Base-by-base conservation (phyloP, 2,329 filamentous ascomycete genomes). In the Moelleriella libera region DNA sequence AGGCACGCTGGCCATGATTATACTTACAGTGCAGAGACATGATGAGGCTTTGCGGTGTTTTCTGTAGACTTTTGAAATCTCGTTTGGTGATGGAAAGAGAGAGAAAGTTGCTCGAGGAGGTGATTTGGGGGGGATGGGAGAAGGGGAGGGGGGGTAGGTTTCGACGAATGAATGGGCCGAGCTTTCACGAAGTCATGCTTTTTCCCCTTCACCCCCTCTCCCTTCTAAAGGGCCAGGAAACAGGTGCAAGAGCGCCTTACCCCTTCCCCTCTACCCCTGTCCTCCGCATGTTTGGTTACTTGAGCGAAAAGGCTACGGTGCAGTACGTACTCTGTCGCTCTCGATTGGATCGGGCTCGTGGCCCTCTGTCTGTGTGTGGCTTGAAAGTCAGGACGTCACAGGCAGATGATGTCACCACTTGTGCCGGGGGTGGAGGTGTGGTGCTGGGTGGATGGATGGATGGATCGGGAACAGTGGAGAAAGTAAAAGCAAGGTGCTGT, bases 1-100 rank as follows among this genome's bases (percentile, higher is more conserved):
- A 21, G 21, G 21, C 21, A 21, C 21, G 21, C 21, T 21, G 21
- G 21, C 21, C 2, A 42, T 28, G 28, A 32, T 28, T 21, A 12
- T 31, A 46, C 73, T 64, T 60, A 77, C 74, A 78, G 64, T 78
- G 73, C 54, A 78, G 71, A 74, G 75, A 76, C 75, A 78, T 78
- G 60, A 48, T 72, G 63, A 21, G 12, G 34, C 9, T 41, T 41
- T 41, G 40, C 7, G 40, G 21, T 21, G 21, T 21, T 21, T 21
- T 21, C 21, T 21, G 21, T 21, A 21, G 21, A 21, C 21, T 21
- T 21, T 21, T 21, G 21, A 3, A 21, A 21, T 21, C 21, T 21
- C 21, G 21, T 21, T 21, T 21, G 21, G 3, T 21, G 21, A 21
- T 21, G 21, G 21, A 21, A 3, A 21, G 21, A 21, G 21, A 21